phyloP scores from a whole-genome alignment of 495 filamentous ascomycete genomes.

The Talaromyces trachyspermus region DNA sequence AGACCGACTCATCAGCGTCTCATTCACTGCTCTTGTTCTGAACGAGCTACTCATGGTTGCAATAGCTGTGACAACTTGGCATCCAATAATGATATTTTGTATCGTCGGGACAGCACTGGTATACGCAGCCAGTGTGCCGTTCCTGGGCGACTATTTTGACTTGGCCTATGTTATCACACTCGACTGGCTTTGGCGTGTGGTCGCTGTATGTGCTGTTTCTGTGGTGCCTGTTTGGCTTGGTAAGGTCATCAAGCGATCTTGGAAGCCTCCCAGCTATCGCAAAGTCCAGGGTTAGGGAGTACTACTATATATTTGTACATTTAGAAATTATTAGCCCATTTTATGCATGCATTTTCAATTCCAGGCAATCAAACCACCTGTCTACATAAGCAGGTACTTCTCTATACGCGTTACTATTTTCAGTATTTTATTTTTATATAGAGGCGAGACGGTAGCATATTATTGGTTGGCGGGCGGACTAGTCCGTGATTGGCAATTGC shows the following conservation, averaged over 20 bases:
- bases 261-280: constrained; percentile 89
- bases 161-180: constrained; percentile 68
- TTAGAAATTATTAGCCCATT: neutral
- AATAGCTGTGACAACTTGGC: constrained; percentile 94
- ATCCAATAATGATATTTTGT: constrained; percentile 81
- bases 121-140: constrained; percentile 78
- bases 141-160: constrained; percentile 86
- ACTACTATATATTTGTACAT: neutral
- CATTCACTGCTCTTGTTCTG: constrained; percentile 84
- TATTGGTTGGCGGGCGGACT: neutral
- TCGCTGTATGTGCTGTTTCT: constrained; percentile 67
- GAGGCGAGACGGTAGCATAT: neutral
- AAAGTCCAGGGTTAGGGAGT: constrained; percentile 70
- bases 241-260: constrained; percentile 73
- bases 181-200: constrained; percentile 84
- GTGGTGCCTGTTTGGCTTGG: constrained; percentile 79
- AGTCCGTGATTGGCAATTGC: neutral
- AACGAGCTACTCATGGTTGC: constrained; percentile 98
- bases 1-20: constrained; percentile 76
- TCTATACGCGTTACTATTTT: too few species aligned
- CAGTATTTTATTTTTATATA: too few species aligned
- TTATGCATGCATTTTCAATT: neutral
- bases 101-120: constrained; percentile 72
- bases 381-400: too few species aligned
- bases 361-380: neutral